Evolutionary conservation across 2,329 filamentous ascomycete species (phyloP).

Genomic region (Cryoendolithus antarcticus): DNA sequence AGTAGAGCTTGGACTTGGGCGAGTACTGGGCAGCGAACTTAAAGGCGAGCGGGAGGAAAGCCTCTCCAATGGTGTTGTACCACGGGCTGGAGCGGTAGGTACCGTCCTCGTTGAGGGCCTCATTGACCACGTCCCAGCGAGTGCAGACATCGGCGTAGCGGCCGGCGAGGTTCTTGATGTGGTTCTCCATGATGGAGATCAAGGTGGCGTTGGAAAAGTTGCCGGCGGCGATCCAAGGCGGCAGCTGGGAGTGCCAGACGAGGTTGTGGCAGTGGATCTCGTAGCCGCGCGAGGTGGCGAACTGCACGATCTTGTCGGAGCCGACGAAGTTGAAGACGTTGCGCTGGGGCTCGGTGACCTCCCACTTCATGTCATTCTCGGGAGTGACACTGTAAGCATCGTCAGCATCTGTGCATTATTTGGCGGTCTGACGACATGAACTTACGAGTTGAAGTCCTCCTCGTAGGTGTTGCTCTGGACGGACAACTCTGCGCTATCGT

Average conservation of each 20-base stretch:
- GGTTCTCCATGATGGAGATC: conserved; percentile 29
- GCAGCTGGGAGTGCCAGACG: conserved; percentile 31
- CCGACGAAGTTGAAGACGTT: conserved; percentile 23
- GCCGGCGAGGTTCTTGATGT: conserved; percentile 27
- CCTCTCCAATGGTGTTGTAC: conserved; percentile 18
- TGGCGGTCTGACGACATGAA: not conserved
- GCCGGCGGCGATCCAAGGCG: conserved; percentile 26
- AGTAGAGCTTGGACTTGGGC: conserved; percentile 15
- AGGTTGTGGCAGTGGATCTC: conserved; percentile 29
- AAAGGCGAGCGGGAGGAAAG: conserved; percentile 18
- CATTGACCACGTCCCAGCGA: conserved; percentile 22
- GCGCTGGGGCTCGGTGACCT: conserved; percentile 25
- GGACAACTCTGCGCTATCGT: conserved; percentile 13
- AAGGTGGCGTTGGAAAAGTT: conserved; percentile 28
- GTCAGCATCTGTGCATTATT: conserved; percentile 4
- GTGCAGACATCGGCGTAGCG: conserved; percentile 28
- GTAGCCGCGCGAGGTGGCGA: conserved; percentile 25
- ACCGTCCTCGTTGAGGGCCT: conserved; percentile 13
- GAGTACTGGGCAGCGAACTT: conserved; percentile 12
- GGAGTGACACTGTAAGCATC: conserved; percentile 19
- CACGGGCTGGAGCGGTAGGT: conserved; percentile 16
- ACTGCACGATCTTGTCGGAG: conserved; percentile 24
- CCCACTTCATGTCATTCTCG: conserved; percentile 30
- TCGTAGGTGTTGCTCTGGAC: conserved; percentile 11
- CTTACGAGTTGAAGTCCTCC: conserved; percentile 11